Evolutionary conservation across 2,329 filamentous ascomycete species (phyloP).

Genomic region (Botrytis byssoidea): DNA sequence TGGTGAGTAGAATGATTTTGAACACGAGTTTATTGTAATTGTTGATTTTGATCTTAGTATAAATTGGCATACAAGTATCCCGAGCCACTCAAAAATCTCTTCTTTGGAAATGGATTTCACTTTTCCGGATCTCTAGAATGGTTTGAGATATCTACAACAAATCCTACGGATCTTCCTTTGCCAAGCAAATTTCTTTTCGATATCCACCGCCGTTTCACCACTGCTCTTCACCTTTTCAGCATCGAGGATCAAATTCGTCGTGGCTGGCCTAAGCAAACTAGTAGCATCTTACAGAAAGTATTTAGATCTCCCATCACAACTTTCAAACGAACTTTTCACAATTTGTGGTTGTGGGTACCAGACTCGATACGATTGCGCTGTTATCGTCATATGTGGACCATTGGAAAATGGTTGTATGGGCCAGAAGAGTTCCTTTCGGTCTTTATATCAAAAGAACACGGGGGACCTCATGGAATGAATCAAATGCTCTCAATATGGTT

Average conservation of each 20-base stretch:
- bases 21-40: no score
- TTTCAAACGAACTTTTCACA: not conserved
- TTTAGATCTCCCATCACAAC: not conserved
- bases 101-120: not conserved
- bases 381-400: not conserved
- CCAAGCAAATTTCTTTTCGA: not conserved
- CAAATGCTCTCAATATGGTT: not conserved
- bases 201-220: not conserved
- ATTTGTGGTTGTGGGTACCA: not conserved
- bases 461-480: not conserved
- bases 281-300: not conserved
- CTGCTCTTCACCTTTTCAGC: not conserved
- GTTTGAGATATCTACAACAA: not conserved
- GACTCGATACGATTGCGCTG: not conserved
- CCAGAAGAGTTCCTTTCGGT: not conserved
- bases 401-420: not conserved
- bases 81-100: not conserved
- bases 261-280: not conserved
- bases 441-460: not conserved
- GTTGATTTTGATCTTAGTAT: not conserved
- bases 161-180: constrained; percentile 1
- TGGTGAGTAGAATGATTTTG: not conserved
- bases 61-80: not conserved
- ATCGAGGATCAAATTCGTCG: not conserved
- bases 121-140: not conserved